Conservation (phyloP, 106 monocot genomes). For the Narthecium ossifragum region DNA sequence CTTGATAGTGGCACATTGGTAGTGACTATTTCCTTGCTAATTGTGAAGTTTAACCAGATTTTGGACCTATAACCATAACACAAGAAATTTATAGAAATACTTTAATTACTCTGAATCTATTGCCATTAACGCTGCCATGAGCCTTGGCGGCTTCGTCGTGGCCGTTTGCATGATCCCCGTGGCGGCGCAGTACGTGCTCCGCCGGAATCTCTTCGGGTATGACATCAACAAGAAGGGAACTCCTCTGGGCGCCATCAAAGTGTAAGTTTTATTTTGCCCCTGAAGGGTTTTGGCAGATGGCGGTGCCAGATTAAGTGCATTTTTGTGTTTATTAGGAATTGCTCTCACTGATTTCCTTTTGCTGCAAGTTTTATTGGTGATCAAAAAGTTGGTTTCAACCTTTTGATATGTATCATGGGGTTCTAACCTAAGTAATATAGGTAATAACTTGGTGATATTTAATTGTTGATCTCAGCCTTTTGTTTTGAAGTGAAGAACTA, state of each 20-base stretch:
- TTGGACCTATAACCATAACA: too few species aligned
- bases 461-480: too few species aligned
- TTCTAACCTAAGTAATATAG: neutral
- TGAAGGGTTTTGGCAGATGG: too few species aligned
- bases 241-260: constrained; percentile 67
- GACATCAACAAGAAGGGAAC: constrained; percentile 98
- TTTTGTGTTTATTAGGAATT: neutral
- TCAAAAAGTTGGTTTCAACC: too few species aligned
- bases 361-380: neutral
- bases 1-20: too few species aligned
- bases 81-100: too few species aligned
- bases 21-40: too few species aligned
- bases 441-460: neutral
- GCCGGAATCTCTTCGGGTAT: constrained; percentile 70
- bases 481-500: too few species aligned
- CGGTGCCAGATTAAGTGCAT: neutral
- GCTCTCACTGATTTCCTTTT: neutral
- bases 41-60: too few species aligned
- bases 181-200: constrained; percentile 64
- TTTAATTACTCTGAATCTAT: too few species aligned
- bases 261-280: constrained; percentile 41
- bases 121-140: constrained; percentile 62
- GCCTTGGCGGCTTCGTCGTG: constrained; percentile 62
- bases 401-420: neutral
- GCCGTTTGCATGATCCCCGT: constrained; percentile 63